These are phyloP conservation scores for Halophytophthora polymorphica DNA, from an alignment of 352 stramenopile genomes.

Conservation along the genomic window DNA sequence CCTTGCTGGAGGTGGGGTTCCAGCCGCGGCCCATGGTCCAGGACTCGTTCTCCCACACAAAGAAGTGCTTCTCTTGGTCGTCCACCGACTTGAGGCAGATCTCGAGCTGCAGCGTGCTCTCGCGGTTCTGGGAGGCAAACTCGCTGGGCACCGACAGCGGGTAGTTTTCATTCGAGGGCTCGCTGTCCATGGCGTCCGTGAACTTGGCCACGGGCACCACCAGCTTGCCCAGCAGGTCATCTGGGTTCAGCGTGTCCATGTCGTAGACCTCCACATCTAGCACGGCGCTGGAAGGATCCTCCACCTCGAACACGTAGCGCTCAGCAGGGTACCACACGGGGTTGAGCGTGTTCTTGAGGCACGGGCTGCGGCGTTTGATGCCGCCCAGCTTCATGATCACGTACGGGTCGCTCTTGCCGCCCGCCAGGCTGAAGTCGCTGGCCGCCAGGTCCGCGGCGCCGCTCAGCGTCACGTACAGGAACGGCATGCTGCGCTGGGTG, in stretches of 20 bases:
- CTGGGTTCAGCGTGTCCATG: conserved; percentile 57
- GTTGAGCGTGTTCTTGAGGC: conserved; percentile 63
- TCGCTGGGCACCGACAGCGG: conserved; percentile 38
- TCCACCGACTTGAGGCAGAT: conserved; percentile 38
- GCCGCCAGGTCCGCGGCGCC: conserved; percentile 49
- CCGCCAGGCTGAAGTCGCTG: conserved; percentile 54
- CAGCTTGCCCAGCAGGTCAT: conserved; percentile 61
- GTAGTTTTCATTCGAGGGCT: conserved; percentile 50
- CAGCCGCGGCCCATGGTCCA: conserved; percentile 49
- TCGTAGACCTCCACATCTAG: conserved; percentile 61
- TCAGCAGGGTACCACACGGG: conserved; percentile 60
- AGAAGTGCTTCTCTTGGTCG: conserved; percentile 35
- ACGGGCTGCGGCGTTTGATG: conserved; percentile 51
- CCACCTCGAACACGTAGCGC: conserved; percentile 54
- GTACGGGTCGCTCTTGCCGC: conserved; percentile 74
- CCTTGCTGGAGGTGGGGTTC: conserved; percentile 38
- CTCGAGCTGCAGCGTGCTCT: conserved; percentile 54
- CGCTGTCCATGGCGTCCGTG: conserved; percentile 27
- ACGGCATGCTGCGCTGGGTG: conserved; percentile 30
- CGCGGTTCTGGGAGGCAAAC: conserved; percentile 41
- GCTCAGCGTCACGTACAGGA: conserved; percentile 49
- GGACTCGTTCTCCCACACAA: conserved; percentile 67
- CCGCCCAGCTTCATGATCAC: conserved; percentile 55
- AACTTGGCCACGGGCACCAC: conserved; percentile 54
- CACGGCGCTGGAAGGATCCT: conserved; percentile 37